Evolutionary conservation across 495 filamentous ascomycete species (phyloP).

Genomic region (Hypoxylon intermedium): DNA sequence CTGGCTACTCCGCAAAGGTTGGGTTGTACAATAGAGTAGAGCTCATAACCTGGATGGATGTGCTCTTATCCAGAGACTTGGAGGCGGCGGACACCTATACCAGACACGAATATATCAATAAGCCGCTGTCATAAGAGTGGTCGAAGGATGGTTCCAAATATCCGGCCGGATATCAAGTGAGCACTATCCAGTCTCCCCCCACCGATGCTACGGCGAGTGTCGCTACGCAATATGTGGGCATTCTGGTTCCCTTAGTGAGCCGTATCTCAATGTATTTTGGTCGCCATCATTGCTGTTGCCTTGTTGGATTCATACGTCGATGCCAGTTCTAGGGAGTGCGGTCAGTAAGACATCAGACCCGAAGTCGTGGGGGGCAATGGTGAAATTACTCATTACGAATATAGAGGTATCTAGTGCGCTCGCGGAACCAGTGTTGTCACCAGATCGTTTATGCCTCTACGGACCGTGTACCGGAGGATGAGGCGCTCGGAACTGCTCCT

Average conservation of each 20-base stretch:
- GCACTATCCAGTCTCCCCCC: slow-evolving; percentile 2
- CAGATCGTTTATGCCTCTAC: slow-evolving; percentile 5
- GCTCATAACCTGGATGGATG: slow-evolving; percentile 12
- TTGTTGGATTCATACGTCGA: neutral
- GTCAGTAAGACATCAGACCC: slow-evolving; percentile 11
- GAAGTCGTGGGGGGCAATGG: slow-evolving; percentile 13
- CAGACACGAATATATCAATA: slow-evolving; percentile 14
- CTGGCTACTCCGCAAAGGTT: slow-evolving; percentile 9
- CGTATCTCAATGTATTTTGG: slow-evolving; percentile 19
- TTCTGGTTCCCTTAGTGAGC: slow-evolving; percentile 14
- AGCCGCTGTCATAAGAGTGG: slow-evolving; percentile 16
- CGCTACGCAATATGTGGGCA: slow-evolving; percentile 19
- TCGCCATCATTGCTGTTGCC: slow-evolving; percentile 11
- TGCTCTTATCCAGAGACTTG: slow-evolving; percentile 21
- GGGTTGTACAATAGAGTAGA: slow-evolving; percentile 15
- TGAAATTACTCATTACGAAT: neutral
- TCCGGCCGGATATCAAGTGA: slow-evolving; percentile 19
- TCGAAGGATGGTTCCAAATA: slow-evolving; percentile 20
- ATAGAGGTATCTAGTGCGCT: slow-evolving; percentile 1
- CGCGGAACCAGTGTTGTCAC: slow-evolving; percentile 9
- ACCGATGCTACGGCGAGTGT: slow-evolving; percentile 21
- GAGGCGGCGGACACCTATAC: slow-evolving; percentile 13
- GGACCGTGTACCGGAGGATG: neutral
- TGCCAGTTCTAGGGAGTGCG: slow-evolving; percentile 9
- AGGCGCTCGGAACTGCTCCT: slow-evolving; percentile 2